These are phyloP conservation scores for Zizania latifolia DNA, from an alignment of 176 grass and related monocot genomes.

Conservation along the genomic window DNA sequence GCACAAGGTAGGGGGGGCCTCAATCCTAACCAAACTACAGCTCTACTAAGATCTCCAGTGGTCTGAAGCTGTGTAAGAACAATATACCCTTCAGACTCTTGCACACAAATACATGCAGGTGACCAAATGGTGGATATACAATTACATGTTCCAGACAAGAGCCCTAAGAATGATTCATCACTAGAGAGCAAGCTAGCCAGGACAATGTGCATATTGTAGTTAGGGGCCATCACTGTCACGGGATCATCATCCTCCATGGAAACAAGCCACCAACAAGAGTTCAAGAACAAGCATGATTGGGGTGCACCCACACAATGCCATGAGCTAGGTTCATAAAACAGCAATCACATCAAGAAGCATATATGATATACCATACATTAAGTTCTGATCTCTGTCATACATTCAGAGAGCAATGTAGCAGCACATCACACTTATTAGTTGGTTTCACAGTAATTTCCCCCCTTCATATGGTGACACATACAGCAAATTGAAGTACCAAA, in stretches of 20 bases:
- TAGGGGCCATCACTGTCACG: constrained; percentile 19
- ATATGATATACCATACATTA: constrained; percentile 44
- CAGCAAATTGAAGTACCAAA: constrained; percentile 32
- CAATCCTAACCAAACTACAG: not conserved
- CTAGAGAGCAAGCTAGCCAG: constrained; percentile 1
- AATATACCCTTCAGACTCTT: not conserved
- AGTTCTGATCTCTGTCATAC: constrained; percentile 18
- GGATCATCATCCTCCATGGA: constrained; percentile 19
- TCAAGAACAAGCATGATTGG: constrained; percentile 27
- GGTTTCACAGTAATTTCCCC: not conserved
- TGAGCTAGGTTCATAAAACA: constrained; percentile 8
- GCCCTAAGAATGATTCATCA: not conserved
- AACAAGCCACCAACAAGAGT: constrained; percentile 47
- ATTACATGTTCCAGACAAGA: not conserved
- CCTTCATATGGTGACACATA: constrained; percentile 28
- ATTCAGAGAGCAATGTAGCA: constrained; percentile 16
- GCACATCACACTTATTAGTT: constrained; percentile 3
- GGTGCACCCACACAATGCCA: constrained; percentile 5
- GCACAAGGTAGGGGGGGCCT: not conserved
- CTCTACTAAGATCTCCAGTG: not conserved
- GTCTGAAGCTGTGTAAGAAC: not conserved
- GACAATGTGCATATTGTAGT: not conserved
- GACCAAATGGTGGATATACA: not conserved
- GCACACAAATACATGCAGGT: constrained; percentile 3
- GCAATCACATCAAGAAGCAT: constrained; percentile 31